These are phyloP conservation scores for Diophrys sp. DNA, from an alignment of 73 alveolate species.

Conservation along the genomic window DNA sequence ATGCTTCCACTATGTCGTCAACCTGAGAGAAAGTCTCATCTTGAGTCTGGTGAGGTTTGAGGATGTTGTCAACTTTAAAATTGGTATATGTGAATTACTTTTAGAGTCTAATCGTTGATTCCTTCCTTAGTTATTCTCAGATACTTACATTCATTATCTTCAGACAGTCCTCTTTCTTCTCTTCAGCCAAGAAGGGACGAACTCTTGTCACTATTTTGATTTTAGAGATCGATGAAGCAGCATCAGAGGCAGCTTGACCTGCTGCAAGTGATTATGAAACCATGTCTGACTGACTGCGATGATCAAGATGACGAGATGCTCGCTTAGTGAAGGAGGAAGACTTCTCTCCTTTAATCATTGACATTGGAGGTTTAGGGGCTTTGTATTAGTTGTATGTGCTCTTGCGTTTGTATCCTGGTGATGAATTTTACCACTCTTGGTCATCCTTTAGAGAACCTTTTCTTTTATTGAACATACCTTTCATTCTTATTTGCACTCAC, in stretches of 20 bases:
- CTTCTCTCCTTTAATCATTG: not conserved
- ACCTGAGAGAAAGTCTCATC: slow-evolving; percentile 9
- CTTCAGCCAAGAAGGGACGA: slow-evolving; percentile 35
- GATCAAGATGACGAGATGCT: not conserved
- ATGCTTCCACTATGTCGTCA: slow-evolving; percentile 7
- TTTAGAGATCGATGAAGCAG: no score
- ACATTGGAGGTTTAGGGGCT: not conserved
- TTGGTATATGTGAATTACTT: slow-evolving; percentile 36
- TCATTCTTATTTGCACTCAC: slow-evolving; percentile 27
- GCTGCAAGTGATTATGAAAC: no score
- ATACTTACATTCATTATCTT: slow-evolving; percentile 21
- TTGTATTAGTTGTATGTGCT: not conserved
- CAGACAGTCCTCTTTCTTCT: slow-evolving; percentile 30
- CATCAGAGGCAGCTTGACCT: not conserved
- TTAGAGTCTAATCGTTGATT: slow-evolving; percentile 24
- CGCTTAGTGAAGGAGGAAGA: not conserved
- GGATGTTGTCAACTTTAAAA: slow-evolving; percentile 34
- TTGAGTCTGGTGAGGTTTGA: slow-evolving; percentile 25
- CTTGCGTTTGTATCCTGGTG: slow-evolving; percentile 40
- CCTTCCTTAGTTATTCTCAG: not conserved
- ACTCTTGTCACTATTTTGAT: slow-evolving; percentile 31
- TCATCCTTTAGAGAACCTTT: slow-evolving; percentile 36
- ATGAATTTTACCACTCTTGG: slow-evolving; percentile 66
- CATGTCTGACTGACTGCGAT: not conserved
- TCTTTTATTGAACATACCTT: slow-evolving; percentile 48